Evolutionary conservation across 345 rosid species (phyloP).

Genomic region (Eucalyptus erythrocorys): DNA sequence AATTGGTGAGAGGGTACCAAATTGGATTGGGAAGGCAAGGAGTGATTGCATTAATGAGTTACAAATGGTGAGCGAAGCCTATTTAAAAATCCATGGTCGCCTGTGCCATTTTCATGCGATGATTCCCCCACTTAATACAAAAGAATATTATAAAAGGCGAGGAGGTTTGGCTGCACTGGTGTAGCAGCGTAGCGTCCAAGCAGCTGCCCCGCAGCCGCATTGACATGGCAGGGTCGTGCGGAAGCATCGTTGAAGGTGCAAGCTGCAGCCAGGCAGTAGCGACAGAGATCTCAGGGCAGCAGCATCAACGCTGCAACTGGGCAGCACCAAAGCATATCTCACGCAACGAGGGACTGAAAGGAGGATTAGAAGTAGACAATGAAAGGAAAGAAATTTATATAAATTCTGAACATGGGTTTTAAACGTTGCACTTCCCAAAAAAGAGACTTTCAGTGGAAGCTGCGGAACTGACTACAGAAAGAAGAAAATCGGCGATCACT

Average conservation of each 20-base stretch:
- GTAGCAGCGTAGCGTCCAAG: not conserved
- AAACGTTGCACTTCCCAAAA: not conserved
- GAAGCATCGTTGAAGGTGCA: not conserved
- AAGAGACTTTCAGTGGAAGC: not conserved
- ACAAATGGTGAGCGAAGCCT: not conserved
- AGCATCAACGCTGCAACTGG: not conserved
- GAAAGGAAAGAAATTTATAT: not conserved
- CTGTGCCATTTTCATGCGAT: not conserved
- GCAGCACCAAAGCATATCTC: not conserved
- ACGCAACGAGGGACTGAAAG: not conserved
- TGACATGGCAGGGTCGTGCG: not conserved
- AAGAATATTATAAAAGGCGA: not conserved
- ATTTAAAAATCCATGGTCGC: not conserved
- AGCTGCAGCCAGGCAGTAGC: not conserved
- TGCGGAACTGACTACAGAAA: not conserved
- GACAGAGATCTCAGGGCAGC: not conserved
- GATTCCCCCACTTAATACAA: not conserved
- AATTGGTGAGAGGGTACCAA: not conserved
- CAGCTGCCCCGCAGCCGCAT: not conserved
- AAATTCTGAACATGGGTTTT: not conserved
- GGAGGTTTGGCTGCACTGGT: not conserved
- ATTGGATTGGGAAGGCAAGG: not conserved
- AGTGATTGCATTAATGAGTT: not conserved
- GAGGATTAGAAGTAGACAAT: not conserved
- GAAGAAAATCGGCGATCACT: not conserved